Conservation (phyloP, 2,329 filamentous ascomycete genomes). For the Amylocarpus encephaloides region DNA sequence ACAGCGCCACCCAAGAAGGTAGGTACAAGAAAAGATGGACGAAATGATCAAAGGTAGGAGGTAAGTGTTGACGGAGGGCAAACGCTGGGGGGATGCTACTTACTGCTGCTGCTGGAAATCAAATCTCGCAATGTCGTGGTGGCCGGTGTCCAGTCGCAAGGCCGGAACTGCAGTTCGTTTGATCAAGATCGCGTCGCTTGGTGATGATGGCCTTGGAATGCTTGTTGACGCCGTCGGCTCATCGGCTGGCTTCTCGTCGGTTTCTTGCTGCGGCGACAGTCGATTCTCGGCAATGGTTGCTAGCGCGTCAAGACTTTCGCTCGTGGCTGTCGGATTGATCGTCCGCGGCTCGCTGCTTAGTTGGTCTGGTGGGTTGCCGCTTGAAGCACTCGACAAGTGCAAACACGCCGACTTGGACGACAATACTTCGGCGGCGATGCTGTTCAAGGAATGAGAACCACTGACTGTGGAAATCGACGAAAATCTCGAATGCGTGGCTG, state of each 20-base stretch:
- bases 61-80: neutral
- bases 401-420: conserved; percentile 10
- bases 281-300: conserved; percentile 23
- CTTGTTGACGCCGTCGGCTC: neutral
- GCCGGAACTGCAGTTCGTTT: conserved; percentile 22
- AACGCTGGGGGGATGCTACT: conserved; percentile 8
- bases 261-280: conserved; percentile 3
- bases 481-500: conserved; percentile 29
- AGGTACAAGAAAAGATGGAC: too few relatives aligned
- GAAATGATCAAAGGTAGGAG: neutral
- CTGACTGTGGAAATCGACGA: conserved; percentile 31
- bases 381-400: conserved; percentile 2
- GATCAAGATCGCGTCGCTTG: conserved; percentile 31
- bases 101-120: conserved; percentile 15
- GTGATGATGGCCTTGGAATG: conserved; percentile 24
- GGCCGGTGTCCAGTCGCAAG: conserved; percentile 20
- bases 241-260: neutral
- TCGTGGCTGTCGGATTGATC: neutral
- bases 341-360: neutral
- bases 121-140: conserved; percentile 12
- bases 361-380: neutral
- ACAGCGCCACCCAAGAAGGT: neutral
- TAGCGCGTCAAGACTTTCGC: conserved; percentile 21
- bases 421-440: conserved; percentile 2
- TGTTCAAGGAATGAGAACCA: conserved; percentile 13